Conservation (phyloP, 495 filamentous ascomycete genomes). For the Haplographium delicatum region DNA sequence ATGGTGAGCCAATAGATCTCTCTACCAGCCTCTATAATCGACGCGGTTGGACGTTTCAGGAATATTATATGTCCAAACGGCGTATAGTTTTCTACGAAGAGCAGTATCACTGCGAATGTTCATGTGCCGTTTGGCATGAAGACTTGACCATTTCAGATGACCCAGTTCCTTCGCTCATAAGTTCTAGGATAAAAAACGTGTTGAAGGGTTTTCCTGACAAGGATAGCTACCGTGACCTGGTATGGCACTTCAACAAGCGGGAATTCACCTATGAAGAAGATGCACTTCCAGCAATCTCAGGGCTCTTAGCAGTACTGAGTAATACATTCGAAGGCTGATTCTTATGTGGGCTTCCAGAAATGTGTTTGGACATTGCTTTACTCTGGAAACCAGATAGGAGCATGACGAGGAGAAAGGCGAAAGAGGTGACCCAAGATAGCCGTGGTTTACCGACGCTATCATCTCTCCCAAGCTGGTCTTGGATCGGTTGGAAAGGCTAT, state of each 20-base stretch:
- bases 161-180: too few species aligned
- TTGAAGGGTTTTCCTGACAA: too few species aligned
- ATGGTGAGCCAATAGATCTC: not conserved
- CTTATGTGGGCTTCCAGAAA: constrained; percentile 5
- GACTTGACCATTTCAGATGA: too few species aligned
- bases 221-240: too few species aligned
- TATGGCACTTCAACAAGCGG: constrained; percentile 23
- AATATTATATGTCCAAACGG: constrained; percentile 22
- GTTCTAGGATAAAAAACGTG: too few species aligned
- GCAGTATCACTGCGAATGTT: too few species aligned
- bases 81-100: constrained; percentile 23
- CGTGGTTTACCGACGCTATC: too few species aligned
- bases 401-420: too few species aligned
- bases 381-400: too few species aligned
- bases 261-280: constrained; percentile 11
- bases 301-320: constrained; percentile 4
- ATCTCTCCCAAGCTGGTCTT: constrained; percentile 28
- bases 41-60: constrained; percentile 32
- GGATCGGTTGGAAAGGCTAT: constrained; percentile 27
- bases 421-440: too few species aligned
- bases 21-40: not conserved
- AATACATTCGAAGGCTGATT: constrained; percentile 7
- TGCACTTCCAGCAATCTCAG: not conserved
- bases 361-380: constrained; percentile 9
- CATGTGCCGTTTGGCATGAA: too few species aligned